Conservation (phyloP, 108 stramenopile genomes). For the Pelagomonas calceolata region DNA sequence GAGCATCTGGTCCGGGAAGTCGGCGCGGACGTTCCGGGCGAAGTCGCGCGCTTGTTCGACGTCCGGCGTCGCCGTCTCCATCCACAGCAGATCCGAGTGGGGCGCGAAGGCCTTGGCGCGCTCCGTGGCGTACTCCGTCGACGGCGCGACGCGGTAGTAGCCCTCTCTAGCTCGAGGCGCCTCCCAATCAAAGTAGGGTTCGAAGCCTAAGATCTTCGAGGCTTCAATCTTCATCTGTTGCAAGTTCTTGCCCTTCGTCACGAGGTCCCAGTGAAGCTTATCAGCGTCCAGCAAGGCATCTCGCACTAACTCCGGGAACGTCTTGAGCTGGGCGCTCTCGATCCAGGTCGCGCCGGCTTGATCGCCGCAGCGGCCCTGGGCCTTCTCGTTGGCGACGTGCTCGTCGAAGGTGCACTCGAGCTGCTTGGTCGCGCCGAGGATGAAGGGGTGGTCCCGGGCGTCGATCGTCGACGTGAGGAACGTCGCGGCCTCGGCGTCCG, state of each 20-base stretch:
- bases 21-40: constrained; percentile 29
- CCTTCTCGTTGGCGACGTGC: constrained; percentile 36
- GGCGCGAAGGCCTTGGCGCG: constrained; percentile 79
- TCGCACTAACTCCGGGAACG: constrained; percentile 69
- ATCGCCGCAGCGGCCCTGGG: constrained; percentile 29
- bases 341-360: constrained; percentile 47
- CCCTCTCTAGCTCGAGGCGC: constrained; percentile 83
- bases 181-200: constrained; percentile 86
- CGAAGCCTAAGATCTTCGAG: neutral
- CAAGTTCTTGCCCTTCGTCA: constrained; percentile 46
- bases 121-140: constrained; percentile 81
- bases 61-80: constrained; percentile 10
- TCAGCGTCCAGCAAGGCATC: neutral
- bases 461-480: constrained; percentile 85
- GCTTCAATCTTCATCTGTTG: constrained; percentile 3
- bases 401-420: constrained; percentile 44
- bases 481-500: constrained; percentile 93
- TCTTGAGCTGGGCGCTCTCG: constrained; percentile 56
- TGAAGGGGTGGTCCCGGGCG: constrained; percentile 89
- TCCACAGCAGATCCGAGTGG: constrained; percentile 75
- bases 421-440: constrained; percentile 42
- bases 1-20: constrained; percentile 73
- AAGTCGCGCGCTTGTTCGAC: constrained; percentile 25
- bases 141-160: constrained; percentile 74
- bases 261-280: no score